Evolutionary conservation across 2,329 filamentous ascomycete genomes (phyloP), one percentile per base, ranked within the genome.

Genomic region (Orbilia javanica): DNA sequence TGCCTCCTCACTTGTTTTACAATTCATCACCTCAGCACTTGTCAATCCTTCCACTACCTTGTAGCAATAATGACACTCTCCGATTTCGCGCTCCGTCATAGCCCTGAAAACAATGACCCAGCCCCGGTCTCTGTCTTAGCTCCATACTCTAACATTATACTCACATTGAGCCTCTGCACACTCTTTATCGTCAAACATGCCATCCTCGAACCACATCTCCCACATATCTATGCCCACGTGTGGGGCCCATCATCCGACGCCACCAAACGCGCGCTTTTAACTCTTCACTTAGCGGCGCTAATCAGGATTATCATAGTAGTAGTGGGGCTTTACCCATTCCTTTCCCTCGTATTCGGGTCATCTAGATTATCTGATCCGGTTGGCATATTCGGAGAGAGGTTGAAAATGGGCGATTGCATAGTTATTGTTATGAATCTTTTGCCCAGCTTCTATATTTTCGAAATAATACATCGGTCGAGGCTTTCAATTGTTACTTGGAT

Each of bases 181-280:
- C 34, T 60, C 8, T 60, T 60, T 11, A 3, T 39, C 7, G 5
- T 42, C 18, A 60, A 60, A 27, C 55, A 60, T 4, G 8, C 11
- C 15, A 42, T 60, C 13, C 31, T 60, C 34, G 55, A 60, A n/a
- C 55, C 55, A 10, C 27, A 60, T 11, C 55, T 60, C 55, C 55
- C 55, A 13, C 55, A 42, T 7, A 10, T 60, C 10, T 60, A 60
- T 13, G 20, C 55, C 11, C 55, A 60, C 42, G 42, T 60, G 20
- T 60, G 55, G 55, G 34, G 20, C 8, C 10, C 20, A 25, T 39
- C 55, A 2, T n/a, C 55, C 0, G 55, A 60, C 18, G 1, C 6
- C 11, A 60, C 10, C 11, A 60, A 42, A 27, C 55, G 55, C 34
- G 31, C 55, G 11, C 18, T 60, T 42, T 5, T 60, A n/a, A 60